Base-by-base conservation (phyloP, 805 yeast genomes). In the Ogataea paradorogensis region DNA sequence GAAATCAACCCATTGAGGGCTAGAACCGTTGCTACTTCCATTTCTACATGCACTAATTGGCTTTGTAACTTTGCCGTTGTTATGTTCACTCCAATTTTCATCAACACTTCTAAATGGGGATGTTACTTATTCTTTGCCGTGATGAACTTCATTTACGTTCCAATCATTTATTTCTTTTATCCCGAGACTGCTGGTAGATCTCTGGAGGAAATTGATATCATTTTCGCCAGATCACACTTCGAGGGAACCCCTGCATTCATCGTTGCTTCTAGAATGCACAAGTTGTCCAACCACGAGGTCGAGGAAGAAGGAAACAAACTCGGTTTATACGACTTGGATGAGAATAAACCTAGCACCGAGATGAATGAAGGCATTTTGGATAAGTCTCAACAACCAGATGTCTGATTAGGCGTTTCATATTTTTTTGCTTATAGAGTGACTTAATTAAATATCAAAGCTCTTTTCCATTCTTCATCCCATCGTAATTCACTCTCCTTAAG, bases 121-220 rank as follows among this genome's bases (percentile, higher is more conserved):
- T 73, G 82, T 43, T 84, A 82, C 62, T 61, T 82, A 35, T 76
- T 84, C 63, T 84, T 84, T 61, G 85, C 86, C 7, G 58, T 66
- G 23, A 69, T 83, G 47, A 83, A 83, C 67, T 71, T 73, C 55
- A 46, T 69, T 32, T 82, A 78, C 66, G 61, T 78, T 38, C 85
- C 87, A 23, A 63, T 81, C 44, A 78, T 78, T 46, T 80, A 65
- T 71, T 73, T 81, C 65, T 76, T 72, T 62, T 84, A 80, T 61
- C 91, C 90, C 29, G 91, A 84, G 66, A 82, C 89, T 30, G 78
- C 84, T 23, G 87, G 88, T 35, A 74, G 87, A 59, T 71, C 84
- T 27, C 71, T 84, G 62, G 90, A 83, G 61, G 87, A 82, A 56
- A 75, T 83, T 59, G 90, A 83, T 58, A 79, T 80, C 55, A 79